Evolutionary conservation across 2,329 filamentous ascomycete genomes (phyloP).

Genomic region (Zarea fungicola): DNA sequence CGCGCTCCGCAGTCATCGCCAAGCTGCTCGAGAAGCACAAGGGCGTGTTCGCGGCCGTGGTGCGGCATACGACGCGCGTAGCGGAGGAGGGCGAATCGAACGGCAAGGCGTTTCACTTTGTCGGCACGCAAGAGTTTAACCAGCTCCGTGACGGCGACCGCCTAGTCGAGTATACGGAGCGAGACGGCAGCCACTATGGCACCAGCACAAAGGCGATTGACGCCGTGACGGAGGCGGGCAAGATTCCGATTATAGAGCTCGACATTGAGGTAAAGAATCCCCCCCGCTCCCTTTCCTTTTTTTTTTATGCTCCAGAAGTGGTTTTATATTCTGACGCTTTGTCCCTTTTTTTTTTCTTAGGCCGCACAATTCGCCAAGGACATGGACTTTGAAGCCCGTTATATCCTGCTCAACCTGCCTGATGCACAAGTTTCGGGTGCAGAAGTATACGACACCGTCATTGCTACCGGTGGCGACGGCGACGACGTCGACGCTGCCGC

Average conservation of each 20-base stretch:
- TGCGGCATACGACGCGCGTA: slow-evolving; percentile 50
- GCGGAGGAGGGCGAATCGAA: slow-evolving; percentile 45
- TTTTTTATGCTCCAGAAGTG: too few species aligned
- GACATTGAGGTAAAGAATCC: slow-evolving; percentile 43
- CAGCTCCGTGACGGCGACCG: slow-evolving; percentile 55
- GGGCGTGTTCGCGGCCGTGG: slow-evolving; percentile 57
- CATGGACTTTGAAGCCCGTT: slow-evolving; percentile 50
- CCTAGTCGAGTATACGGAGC: slow-evolving; percentile 51
- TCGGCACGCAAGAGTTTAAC: slow-evolving; percentile 50
- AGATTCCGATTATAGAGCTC: slow-evolving; percentile 55
- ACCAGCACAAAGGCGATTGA: slow-evolving; percentile 51
- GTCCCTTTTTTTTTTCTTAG: too few species aligned
- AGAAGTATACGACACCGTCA: slow-evolving; percentile 12
- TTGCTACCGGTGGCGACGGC: slow-evolving; percentile 3
- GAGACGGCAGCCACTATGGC: slow-evolving; percentile 47
- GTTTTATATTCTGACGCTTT: too few species aligned
- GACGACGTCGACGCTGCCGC: slow-evolving; percentile 10
- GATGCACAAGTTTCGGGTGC: slow-evolving; percentile 17
- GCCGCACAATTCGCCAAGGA: slow-evolving; percentile 53
- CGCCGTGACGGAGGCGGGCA: slow-evolving; percentile 46
- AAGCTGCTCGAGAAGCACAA: slow-evolving; percentile 59
- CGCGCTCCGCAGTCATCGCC: slow-evolving; percentile 59
- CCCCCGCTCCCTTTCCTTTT: background rate
- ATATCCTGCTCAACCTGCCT: slow-evolving; percentile 47
- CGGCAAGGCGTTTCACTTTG: slow-evolving; percentile 50